Base-by-base conservation (phyloP, 352 stramenopile species). In the Phytophthora uliginosa region DNA sequence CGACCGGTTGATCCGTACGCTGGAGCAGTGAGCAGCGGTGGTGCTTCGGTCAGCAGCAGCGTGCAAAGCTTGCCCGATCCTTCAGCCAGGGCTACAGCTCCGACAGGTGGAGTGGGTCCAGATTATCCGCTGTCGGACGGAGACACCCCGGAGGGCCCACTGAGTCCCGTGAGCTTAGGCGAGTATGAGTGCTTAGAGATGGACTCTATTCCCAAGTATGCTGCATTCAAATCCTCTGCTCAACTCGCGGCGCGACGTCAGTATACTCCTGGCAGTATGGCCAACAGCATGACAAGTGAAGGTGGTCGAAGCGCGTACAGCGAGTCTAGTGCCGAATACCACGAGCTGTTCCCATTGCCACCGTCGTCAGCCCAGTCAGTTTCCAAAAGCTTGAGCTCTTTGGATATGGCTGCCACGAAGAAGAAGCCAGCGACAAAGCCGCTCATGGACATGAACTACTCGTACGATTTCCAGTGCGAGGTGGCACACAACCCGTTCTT, bases 131-230 rank as follows among this genome's bases (percentile, higher is more conserved):
- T 66, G 40, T 77, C 50, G 2, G 71, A 63, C 65, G 66, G 65
- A 66, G 63, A 74, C 36, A 73, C 47, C 3, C 51, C 24, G 3
- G 71, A 83, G 9, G 66, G 74, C 6, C 75, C 75, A 2, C 77
- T 86, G 34, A 91, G 79, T 60, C 81, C 81, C 6, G 82, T 92
- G 51, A 88, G 81, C 60, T 58, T 94, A 34, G 73, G 73, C 9
- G 86, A 91, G 33, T 94, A 92, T 50, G 86, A 94, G 60, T 94
- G 86, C 45, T 68, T 94, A 31, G 85, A 93, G 4, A 83, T 91
- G 55, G 80, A 90, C 28, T 87, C 86, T 9, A 94, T 94, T 56
- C 86, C 86, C 3, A 87, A 92, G 38, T 93, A 93, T 67, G 80
- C 83, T 4, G 86, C 84, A 0, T 93, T 91, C 64, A 90, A 89